Evolutionary conservation across 768 basidiomycete species (phyloP), one percentile per base, ranked within the genome.

Genomic region (Serendipita sp.): DNA sequence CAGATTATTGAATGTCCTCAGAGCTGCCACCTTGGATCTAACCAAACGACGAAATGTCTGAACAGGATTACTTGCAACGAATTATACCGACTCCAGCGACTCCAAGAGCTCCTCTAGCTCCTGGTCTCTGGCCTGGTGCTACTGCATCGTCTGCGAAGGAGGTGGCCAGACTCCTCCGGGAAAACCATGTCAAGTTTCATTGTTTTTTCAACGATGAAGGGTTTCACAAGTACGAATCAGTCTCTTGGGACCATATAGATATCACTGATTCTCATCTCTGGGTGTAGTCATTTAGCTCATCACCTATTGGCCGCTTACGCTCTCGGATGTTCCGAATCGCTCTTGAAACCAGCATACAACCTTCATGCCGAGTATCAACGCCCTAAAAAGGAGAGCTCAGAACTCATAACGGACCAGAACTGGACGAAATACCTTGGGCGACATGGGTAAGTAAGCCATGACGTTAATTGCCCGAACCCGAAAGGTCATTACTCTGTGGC

Each of bases 391-490:
- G 67, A 72, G 48, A 79, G 84, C 3, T 83, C 83, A 0, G 73
- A 70, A 7, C 53, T 68, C 3, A 79, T 86, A 58, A 78, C 75
- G 2, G 70, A 69, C 3, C 71, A 77, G 4, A 86, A 82, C 66
- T 79, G 83, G 64, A 72, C 73, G 44, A 76, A 80, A 2, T 81
- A 85, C 68, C 76, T 88, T 3, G 84, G 81, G 0, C 79, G 86
- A 58, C 77, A 24, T 24, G 24, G 24, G 78, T 46, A 74, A 73
- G 83, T 86, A 67, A 38, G 79, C 15, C 4, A 16, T 30, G 37
- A 32, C 10, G 18, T 24, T 1, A 44, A 3, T 51, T 24, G 41
- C 16, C 30, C 18, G 24, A 2, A 53, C 15, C 24, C 62, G 68
- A n/a, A 35, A 7, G 16, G 38, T 8, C 38, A 37, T 35, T 5